A percentile compares a stretch with the other conserved stretches of the same genome.
Evolutionary conservation across 805 yeast species (phyloP).

Genomic region (Priceomyces melissophilus): DNA sequence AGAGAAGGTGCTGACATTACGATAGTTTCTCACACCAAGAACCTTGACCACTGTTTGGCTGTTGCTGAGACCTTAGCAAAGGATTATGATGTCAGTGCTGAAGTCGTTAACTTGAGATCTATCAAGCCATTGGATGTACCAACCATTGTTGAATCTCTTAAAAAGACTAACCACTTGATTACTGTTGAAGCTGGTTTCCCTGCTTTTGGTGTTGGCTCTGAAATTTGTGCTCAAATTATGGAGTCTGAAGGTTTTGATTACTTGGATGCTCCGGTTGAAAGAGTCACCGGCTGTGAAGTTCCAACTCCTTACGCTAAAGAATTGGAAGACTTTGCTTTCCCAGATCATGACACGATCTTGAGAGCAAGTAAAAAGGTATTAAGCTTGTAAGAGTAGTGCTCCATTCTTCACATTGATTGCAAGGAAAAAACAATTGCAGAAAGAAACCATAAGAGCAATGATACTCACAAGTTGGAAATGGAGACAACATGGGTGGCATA

Average conservation of each 20-base stretch:
- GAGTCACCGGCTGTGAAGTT: conserved; percentile 99
- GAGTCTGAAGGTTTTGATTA: conserved; percentile 97
- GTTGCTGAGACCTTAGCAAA: conserved; percentile 87
- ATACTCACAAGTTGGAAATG: no score
- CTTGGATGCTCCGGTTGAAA: conserved; percentile 96
- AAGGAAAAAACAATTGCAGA: no score
- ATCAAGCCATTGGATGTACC: conserved; percentile 95
- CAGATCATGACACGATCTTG: conserved; percentile 85
- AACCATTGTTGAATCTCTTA: conserved; percentile 79
- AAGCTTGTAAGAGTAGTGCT: conserved; percentile 45
- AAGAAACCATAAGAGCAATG: no score
- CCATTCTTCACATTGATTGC: no score
- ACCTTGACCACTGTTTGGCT: conserved; percentile 77
- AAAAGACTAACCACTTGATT: conserved; percentile 94
- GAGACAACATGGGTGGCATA: no score
- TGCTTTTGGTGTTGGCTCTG: conserved; percentile 97
- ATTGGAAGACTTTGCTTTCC: conserved; percentile 98
- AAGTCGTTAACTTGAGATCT: conserved; percentile 92
- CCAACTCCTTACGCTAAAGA: conserved; percentile 98
- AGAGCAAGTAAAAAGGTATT: conserved; percentile 82
- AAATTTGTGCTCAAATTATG: conserved; percentile 95
- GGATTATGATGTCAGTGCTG: conserved; percentile 85
- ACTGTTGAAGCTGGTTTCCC: conserved; percentile 99
- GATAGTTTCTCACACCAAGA: conserved; percentile 87
- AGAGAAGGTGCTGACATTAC: conserved; percentile 88